Conservation (phyloP, 495 filamentous ascomycete species). For the Podospora pseudocomata region DNA sequence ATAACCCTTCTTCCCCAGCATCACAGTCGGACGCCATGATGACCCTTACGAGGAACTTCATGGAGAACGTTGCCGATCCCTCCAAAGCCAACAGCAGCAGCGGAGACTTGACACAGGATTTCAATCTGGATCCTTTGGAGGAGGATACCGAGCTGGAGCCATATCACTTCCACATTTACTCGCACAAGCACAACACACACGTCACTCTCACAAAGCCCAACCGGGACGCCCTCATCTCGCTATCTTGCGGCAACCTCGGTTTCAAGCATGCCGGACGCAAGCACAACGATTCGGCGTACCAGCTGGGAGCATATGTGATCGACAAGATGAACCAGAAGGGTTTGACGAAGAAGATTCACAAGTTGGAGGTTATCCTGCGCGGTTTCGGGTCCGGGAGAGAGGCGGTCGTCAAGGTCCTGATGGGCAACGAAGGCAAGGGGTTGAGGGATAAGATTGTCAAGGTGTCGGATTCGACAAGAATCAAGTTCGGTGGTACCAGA, state of each 20-base stretch:
- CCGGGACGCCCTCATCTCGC: slow-evolving; percentile 66
- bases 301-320: slow-evolving; percentile 75
- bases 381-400: slow-evolving; percentile 84
- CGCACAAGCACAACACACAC: slow-evolving; percentile 88
- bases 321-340: slow-evolving; percentile 73
- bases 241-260: slow-evolving; percentile 77
- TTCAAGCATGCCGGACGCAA: slow-evolving; percentile 76
- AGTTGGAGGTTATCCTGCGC: slow-evolving; percentile 72
- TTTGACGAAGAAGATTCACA: slow-evolving; percentile 53
- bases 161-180: slow-evolving; percentile 83
- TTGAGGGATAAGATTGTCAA: slow-evolving; percentile 66
- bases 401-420: slow-evolving; percentile 79
- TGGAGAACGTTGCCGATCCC: neutral
- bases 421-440: slow-evolving; percentile 76
- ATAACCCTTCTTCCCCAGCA: neutral
- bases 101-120: slow-evolving; percentile 13
- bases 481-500: slow-evolving; percentile 95
- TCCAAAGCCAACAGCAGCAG: slow-evolving; percentile 11
- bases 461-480: slow-evolving; percentile 76
- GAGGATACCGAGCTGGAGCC: slow-evolving; percentile 43
- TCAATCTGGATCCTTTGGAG: slow-evolving; percentile 10
- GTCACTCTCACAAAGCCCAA: slow-evolving; percentile 82
- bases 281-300: slow-evolving; percentile 89
- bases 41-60: neutral
- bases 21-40: neutral